These are phyloP conservation scores for Arachnomyces sp. DNA, from an alignment of 2,329 filamentous ascomycete genomes.

Conservation along the genomic window DNA sequence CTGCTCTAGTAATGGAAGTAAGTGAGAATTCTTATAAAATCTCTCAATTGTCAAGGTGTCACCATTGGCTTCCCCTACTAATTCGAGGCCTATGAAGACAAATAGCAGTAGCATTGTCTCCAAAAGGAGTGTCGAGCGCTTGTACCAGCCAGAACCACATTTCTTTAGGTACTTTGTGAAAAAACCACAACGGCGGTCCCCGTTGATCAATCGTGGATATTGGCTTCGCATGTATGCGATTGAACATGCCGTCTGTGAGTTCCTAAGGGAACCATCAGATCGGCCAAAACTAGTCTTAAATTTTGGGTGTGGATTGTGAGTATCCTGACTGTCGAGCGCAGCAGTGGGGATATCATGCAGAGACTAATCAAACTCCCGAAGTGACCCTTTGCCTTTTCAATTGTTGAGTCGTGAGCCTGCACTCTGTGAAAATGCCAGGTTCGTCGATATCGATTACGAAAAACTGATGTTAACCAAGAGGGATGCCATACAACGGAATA, in stretches of 20 bases:
- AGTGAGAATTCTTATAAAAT: constrained; percentile 16
- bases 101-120: constrained; percentile 90
- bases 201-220: constrained; percentile 84
- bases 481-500: constrained; percentile 53
- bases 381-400: constrained; percentile 82
- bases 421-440: constrained; percentile 53
- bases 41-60: too few species aligned
- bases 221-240: constrained; percentile 79
- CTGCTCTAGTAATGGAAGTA: constrained; percentile 49
- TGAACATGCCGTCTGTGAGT: constrained; percentile 65
- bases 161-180: constrained; percentile 84
- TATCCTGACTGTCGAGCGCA: too few species aligned
- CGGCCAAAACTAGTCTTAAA: constrained; percentile 70
- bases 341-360: too few species aligned
- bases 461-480: constrained; percentile 70
- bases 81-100: constrained; percentile 46
- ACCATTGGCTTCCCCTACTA: neutral
- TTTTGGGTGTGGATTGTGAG: constrained; percentile 83
- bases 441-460: constrained; percentile 81
- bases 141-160: constrained; percentile 75
- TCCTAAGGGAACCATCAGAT: constrained; percentile 52
- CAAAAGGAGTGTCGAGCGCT: constrained; percentile 82
- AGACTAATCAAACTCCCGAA: constrained; percentile 34
- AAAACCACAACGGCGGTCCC: constrained; percentile 74
- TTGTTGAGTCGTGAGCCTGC: constrained; percentile 61